Evolutionary conservation across 345 rosid genomes (phyloP).

Genomic region (Alliaria petiolata): DNA sequence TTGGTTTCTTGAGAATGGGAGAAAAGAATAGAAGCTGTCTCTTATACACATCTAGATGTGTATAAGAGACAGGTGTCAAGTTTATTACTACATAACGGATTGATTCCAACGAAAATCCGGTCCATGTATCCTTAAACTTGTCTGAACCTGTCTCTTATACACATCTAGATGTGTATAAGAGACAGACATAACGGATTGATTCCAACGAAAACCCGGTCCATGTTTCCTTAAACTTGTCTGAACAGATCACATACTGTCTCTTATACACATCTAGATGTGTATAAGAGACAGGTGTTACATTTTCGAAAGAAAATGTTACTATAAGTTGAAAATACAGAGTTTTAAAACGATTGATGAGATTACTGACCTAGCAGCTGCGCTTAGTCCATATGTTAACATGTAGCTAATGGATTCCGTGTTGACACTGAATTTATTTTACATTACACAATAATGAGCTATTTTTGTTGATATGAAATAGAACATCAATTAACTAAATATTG

Average conservation of each 20-base stretch:
- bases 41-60: too few relatives aligned
- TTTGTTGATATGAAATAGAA: not conserved
- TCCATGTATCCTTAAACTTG: too few relatives aligned
- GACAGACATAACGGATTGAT: conserved; percentile 38
- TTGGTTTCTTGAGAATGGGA: not conserved
- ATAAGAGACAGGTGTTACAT: too few relatives aligned
- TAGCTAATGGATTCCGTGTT: conserved; percentile 58
- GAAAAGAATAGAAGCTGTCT: too few relatives aligned
- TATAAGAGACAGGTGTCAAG: too few relatives aligned
- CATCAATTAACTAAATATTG: not conserved
- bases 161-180: too few relatives aligned
- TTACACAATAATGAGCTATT: not conserved
- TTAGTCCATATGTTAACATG: conserved; percentile 68
- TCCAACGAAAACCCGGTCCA: conserved; percentile 59
- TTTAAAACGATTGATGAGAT: not conserved
- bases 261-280: too few relatives aligned
- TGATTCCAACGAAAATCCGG: too few relatives aligned
- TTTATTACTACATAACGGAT: too few relatives aligned
- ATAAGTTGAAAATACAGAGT: too few relatives aligned
- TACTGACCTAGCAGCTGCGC: conserved; percentile 79
- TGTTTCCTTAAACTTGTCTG: conserved; percentile 44
- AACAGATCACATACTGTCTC: too few relatives aligned
- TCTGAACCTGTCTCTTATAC: too few relatives aligned
- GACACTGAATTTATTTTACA: conserved; percentile 33
- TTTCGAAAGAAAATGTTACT: not conserved